A percentile compares a stretch with the other conserved stretches of the same genome.
phyloP scores from a whole-genome alignment of 2,329 filamentous ascomycete genomes.

The Ophiostoma novo-ulmi region DNA sequence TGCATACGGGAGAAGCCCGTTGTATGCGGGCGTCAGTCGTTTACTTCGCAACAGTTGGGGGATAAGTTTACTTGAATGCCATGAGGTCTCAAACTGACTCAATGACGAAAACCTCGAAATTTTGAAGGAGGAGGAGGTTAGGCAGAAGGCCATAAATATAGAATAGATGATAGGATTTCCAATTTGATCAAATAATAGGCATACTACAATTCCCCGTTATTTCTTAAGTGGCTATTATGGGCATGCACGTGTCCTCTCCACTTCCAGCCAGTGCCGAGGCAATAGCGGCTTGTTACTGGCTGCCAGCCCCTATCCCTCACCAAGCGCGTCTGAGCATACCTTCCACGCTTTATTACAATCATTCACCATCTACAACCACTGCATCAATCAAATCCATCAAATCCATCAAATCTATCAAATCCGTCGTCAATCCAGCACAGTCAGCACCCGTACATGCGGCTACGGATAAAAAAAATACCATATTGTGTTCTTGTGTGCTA shows the following conservation, averaged over 20 bases:
- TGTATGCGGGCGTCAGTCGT: background rate
- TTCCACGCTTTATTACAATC: background rate
- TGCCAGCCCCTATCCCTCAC: background rate
- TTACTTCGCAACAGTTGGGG: background rate
- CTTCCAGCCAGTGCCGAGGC: background rate
- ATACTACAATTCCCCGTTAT: background rate
- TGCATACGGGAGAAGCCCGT: background rate
- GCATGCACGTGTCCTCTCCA: background rate
- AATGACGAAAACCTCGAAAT: too few relatives aligned
- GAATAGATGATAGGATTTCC: too few relatives aligned
- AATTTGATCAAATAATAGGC: too few relatives aligned
- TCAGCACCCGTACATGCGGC: background rate
- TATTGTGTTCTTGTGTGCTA: background rate
- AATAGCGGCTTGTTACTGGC: conserved; percentile 6
- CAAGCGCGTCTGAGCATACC: background rate
- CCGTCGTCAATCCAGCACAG: background rate
- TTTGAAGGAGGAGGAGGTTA: background rate
- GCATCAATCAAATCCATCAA: background rate
- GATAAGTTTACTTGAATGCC: background rate
- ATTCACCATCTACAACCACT: background rate
- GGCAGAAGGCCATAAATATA: background rate
- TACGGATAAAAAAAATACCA: background rate
- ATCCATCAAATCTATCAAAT: background rate
- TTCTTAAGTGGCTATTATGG: background rate
- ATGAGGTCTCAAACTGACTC: background rate